Conservation (phyloP, 2,329 filamentous ascomycete species). For the Helminthosporium solani region DNA sequence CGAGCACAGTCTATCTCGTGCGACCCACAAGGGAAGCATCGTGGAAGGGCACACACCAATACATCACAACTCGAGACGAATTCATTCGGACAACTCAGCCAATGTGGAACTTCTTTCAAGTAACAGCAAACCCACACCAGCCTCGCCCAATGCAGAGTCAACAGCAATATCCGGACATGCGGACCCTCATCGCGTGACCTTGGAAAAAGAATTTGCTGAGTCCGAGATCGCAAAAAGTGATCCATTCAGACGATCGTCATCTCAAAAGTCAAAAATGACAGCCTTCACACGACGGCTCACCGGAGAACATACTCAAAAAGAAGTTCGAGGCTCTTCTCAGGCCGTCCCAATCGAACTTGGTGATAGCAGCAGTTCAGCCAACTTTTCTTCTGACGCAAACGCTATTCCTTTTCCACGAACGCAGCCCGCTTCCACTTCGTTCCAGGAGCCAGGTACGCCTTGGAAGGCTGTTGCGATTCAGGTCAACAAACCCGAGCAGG, state of each 20-base stretch:
- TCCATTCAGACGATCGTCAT: slow-evolving; percentile 25
- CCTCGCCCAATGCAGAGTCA: slow-evolving; percentile 43
- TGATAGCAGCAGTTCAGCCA: background rate
- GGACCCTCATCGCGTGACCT: slow-evolving; percentile 29
- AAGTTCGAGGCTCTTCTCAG: background rate
- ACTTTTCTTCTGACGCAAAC: background rate
- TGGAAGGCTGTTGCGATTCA: background rate
- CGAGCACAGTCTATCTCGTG: background rate
- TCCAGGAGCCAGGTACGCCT: background rate
- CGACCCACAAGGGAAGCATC: background rate
- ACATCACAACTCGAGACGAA: slow-evolving; percentile 5
- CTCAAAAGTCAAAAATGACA: slow-evolving; percentile 13
- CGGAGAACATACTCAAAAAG: slow-evolving; percentile 12
- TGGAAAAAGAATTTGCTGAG: slow-evolving; percentile 27
- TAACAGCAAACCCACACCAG: slow-evolving; percentile 46
- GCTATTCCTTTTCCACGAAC: background rate
- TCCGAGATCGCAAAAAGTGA: slow-evolving; percentile 28
- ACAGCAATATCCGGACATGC: slow-evolving; percentile 43
- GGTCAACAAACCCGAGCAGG: background rate
- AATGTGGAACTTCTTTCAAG: slow-evolving; percentile 38
- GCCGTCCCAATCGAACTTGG: background rate
- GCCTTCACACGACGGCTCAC: slow-evolving; percentile 31
- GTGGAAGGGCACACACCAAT: slow-evolving; percentile 6
- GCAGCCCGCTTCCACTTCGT: background rate
- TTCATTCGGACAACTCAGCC: slow-evolving; percentile 4